Evolutionary conservation across 768 basidiomycete genomes (phyloP).

Genomic region (Hysterangium stoloniferum): DNA sequence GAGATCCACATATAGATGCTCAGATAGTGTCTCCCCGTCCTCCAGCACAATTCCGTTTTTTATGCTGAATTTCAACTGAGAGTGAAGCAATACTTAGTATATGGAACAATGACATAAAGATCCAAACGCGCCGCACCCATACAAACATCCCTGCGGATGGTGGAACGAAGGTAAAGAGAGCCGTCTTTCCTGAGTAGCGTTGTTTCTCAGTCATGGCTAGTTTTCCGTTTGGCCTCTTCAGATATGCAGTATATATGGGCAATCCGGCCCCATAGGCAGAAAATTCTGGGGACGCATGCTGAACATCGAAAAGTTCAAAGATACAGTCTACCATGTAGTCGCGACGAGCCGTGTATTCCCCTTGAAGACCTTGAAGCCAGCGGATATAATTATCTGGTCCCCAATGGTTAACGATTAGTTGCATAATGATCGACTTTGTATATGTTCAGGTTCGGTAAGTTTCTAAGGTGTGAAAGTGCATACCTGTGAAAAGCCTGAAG

Average conservation of each 20-base stretch:
- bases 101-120: neutral
- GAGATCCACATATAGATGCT: constrained; percentile 44
- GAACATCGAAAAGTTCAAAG: constrained; percentile 52
- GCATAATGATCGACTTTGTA: constrained; percentile 43
- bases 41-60: constrained; percentile 42
- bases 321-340: constrained; percentile 60
- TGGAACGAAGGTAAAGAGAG: constrained; percentile 62
- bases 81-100: neutral
- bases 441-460: neutral
- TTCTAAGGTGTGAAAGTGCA: neutral
- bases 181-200: constrained; percentile 16
- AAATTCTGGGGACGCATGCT: constrained; percentile 24
- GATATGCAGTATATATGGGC: constrained; percentile 39
- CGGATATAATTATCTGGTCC: constrained; percentile 62
- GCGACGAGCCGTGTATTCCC: constrained; percentile 50
- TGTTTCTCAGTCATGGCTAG: constrained; percentile 34
- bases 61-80: constrained; percentile 56
- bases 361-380: constrained; percentile 66
- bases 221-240: constrained; percentile 21
- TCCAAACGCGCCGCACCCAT: constrained; percentile 38
- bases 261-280: constrained; percentile 27
- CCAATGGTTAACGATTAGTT: constrained; percentile 56
- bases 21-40: constrained; percentile 27
- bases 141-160: constrained; percentile 82
- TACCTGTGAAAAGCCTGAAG: constrained; percentile 67